Base-by-base conservation (phyloP, 768 basidiomycete genomes). In the Lentinula lateritia region DNA sequence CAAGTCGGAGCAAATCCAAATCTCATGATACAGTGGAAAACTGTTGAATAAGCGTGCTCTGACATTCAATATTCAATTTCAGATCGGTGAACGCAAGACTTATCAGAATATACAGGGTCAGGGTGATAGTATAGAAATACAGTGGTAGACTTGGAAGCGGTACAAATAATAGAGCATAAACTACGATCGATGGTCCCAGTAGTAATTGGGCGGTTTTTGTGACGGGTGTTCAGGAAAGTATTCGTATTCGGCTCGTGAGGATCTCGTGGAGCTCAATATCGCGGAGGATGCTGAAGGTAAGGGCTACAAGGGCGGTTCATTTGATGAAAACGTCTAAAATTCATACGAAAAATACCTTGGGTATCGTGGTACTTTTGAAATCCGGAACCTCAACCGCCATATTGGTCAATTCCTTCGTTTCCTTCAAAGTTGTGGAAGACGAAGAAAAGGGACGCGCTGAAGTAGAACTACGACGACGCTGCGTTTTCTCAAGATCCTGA, bases 331-430 rank as follows among this genome's bases (percentile, higher is more conserved):
- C 6, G 42, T 23, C 13, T 52, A 35, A 5, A 35, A 34, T 16
- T 28, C 15, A 32, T 13, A 35, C 15, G 35, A n/a, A 12, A 52
- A 34, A 18, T 68, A 63, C n/a, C 67, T 66, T 70, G 75, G 78
- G 64, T 71, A 69, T 67, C 39, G 65, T 50, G 18, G 62, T 61
- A 2, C 28, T 48, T 15, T 4, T 13, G 13, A 28, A n/a, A 7
- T 13, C 35, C 6, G 46, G 50, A 20, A 60, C 20, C 10, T 50
- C 36, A 3, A 15, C 20, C 16, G 34, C 12, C 4, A 3, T 35
- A 7, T n/a, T 54, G 3, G 16, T 41, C n/a, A 7, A 12, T 23
- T 35, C 23, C 5, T 32, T 12, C 10, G 46, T 12, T 32, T 52
- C 50, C 36, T 52, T 52, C 20, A 34, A n/a, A 8, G 28, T 52